These are phyloP conservation scores for Arachis hypogaea DNA, from an alignment of 306 rosid species.

Conservation along the genomic window DNA sequence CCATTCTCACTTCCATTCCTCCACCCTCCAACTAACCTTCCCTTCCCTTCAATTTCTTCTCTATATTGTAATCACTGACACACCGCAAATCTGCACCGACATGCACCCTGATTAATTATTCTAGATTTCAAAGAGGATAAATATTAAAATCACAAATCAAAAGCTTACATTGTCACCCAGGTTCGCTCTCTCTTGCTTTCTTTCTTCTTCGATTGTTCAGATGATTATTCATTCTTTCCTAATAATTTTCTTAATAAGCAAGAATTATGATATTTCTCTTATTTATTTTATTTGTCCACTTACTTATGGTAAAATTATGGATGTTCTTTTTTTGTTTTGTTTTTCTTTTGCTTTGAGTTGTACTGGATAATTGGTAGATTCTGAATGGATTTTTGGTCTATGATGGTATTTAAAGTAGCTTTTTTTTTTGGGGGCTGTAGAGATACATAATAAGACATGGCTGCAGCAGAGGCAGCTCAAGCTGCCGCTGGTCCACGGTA, in stretches of 20 bases:
- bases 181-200: neutral
- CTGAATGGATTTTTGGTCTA: neutral
- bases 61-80: neutral
- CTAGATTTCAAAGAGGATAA: neutral
- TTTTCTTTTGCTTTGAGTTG: neutral
- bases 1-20: neutral
- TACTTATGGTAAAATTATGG: neutral
- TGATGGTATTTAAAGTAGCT: neutral
- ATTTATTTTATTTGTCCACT: neutral
- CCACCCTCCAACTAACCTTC: neutral
- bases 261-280: neutral
- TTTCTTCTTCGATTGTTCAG: neutral
- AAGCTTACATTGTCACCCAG: neutral
- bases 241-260: neutral
- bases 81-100: neutral
- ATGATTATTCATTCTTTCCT: neutral
- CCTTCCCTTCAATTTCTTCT: neutral
- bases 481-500: conserved; percentile 77
- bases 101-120: neutral
- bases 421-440: conserved; percentile 36
- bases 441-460: conserved; percentile 49
- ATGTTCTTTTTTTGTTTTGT: neutral
- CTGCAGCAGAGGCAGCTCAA: conserved; percentile 70
- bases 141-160: neutral
- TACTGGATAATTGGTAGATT: neutral